These are phyloP conservation scores for Wickerhamiella pararugosa DNA, from an alignment of 1,139 yeast genomes.

Conservation along the genomic window DNA sequence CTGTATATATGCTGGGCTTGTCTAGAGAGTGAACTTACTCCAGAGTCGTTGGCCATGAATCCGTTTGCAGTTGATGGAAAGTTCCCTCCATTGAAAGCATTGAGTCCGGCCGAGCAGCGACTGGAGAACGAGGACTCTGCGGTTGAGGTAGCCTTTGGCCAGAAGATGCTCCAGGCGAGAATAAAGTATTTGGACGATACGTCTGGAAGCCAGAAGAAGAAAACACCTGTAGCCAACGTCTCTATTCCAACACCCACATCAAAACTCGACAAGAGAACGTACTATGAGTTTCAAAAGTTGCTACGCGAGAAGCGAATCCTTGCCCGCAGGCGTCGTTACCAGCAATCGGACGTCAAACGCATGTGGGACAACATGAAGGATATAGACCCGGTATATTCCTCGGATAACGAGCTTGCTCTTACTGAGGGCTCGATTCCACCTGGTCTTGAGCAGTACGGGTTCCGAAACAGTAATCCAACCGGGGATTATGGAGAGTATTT, in stretches of 20 bases:
- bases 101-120: slow-evolving; percentile 28
- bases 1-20: slow-evolving; percentile 75
- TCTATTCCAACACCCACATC: slow-evolving; percentile 1
- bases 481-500: slow-evolving; percentile 6
- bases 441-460: slow-evolving; percentile 2
- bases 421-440: background rate
- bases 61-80: slow-evolving; percentile 43
- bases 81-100: slow-evolving; percentile 35
- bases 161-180: slow-evolving; percentile 50
- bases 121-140: slow-evolving; percentile 55
- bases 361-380: slow-evolving; percentile 20
- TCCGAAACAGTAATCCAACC: background rate
- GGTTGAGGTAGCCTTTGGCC: slow-evolving; percentile 57
- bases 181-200: slow-evolving; percentile 38
- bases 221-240: background rate
- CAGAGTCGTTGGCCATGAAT: slow-evolving; percentile 38
- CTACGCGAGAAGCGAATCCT: slow-evolving; percentile 10
- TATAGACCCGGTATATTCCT: slow-evolving; percentile 22
- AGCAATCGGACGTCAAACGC: too few species aligned
- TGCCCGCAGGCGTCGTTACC: slow-evolving; percentile 13
- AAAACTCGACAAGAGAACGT: slow-evolving; percentile 1
- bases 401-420: slow-evolving; percentile 19
- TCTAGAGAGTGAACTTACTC: slow-evolving; percentile 51
- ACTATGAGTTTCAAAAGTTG: slow-evolving; percentile 9
- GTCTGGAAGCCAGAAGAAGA: background rate